Base-by-base conservation (phyloP, 345 rosid genomes). In the Euclidium syriacum region DNA sequence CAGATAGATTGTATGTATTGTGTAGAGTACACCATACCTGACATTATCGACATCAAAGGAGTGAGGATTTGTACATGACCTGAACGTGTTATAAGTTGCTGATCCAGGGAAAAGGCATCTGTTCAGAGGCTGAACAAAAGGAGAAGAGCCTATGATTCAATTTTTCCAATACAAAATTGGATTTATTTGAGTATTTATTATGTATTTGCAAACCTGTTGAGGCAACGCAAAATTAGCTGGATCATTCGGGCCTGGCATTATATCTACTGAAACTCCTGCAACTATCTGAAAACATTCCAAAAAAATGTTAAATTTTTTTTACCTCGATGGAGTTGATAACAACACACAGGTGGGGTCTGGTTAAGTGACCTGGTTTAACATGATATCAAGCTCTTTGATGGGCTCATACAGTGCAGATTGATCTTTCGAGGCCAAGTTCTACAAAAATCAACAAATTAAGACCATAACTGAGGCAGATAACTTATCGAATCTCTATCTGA, bases 21-120 rank as follows among this genome's bases (percentile, higher is more conserved):
- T 36, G 5, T 6, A 55, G 14, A 3, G 18, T 4, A 43, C n/a
- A 38, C 62, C 14, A 56, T 68, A 86, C 99, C 88, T 83, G 74
- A 88, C 49, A 58, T 77, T 76, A 55, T 95, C 99, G 58, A 95
- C 70, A 79, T 88, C 97, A 78, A 95, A 95, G 47, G 85, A 84
- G 73, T 95, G 99, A 68, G 97, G 97, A 78, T 90, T 88, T 50
- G 96, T 86, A 65, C 95, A 86, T 36, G 97, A 88, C 61, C 88
- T 81, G 55, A 90, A 90, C 20, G 96, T 87, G 85, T 86, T 86
- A 77, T 81, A 94, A 23, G 81, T 68, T 36, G 91, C 80, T 47
- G 99, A 82, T 68, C 92, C 91, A 46, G 99, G 96, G 70, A 90
- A 83, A 72, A 94, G 96, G 75, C 97, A 90, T 74, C 86, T 79